These are phyloP conservation scores for Candida xiaguanensis DNA, from an alignment of 805 yeast genomes.

Conservation along the genomic window DNA sequence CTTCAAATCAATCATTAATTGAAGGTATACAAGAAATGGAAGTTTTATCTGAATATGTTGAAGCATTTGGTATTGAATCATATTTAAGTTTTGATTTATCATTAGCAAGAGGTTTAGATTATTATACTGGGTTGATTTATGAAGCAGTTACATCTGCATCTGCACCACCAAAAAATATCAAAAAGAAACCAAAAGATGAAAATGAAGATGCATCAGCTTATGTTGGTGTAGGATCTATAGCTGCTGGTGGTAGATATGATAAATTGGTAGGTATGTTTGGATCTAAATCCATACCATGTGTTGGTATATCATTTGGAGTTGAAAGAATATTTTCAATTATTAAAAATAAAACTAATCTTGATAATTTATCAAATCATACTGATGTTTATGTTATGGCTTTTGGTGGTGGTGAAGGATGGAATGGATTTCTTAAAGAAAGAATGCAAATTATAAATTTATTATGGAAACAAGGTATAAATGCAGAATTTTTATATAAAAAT, in stretches of 20 bases:
- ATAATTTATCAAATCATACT: conserved; percentile 74
- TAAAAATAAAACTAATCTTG: conserved; percentile 66
- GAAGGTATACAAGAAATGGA: conserved; percentile 81
- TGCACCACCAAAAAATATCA: conserved; percentile 75
- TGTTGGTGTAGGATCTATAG: conserved; percentile 97
- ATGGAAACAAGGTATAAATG: conserved; percentile 86
- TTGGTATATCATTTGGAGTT: conserved; percentile 95
- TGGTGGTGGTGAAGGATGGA: conserved; percentile 97
- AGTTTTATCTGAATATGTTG: conserved; percentile 68
- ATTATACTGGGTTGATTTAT: conserved; percentile 94
- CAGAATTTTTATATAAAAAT: conserved; percentile 88
- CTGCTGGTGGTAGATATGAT: conserved; percentile 99
- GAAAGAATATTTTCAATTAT: conserved; percentile 90
- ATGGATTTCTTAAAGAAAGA: conserved; percentile 87
- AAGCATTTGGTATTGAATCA: conserved; percentile 72
- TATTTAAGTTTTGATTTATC: conserved; percentile 86
- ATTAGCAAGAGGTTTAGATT: conserved; percentile 94
- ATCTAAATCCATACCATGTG: conserved; percentile 93
- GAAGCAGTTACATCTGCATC: conserved; percentile 95
- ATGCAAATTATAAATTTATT: conserved; percentile 78
- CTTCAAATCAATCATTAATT: conserved; percentile 67
- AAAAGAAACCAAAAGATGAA: conserved; percentile 33
- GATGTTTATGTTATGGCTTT: conserved; percentile 97
- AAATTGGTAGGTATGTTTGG: conserved; percentile 95
- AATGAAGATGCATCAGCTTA: conserved; percentile 93